Base-by-base conservation (phyloP, 192 early-diverging fungal genomes). In the Cetraspora pellucida region DNA sequence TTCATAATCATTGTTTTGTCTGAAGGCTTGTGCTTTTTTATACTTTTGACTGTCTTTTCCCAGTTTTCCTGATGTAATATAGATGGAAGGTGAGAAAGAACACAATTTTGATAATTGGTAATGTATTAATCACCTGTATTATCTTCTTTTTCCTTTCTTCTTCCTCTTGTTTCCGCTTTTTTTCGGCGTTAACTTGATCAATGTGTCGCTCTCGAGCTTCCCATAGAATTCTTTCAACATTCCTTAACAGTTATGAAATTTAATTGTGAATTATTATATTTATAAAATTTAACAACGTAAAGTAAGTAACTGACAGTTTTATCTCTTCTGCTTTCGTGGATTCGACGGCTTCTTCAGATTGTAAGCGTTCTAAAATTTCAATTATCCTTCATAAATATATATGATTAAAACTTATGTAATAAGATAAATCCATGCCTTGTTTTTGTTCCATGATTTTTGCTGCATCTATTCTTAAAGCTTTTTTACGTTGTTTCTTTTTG, bases 1-100 rank as follows among this genome's bases (percentile, higher is more conserved):
- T 55, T 31, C 17, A 23, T 7, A 44, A 31, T 50, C 27, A n/a
- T 13, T 49, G 25, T 55, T n/a, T 21, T 19, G 11, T n/a, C 13
- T 11, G 10, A 25, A 23, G 77, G 49, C 19, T 45, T 30, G 5
- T 21, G 49, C 16, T 50, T 11, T 76, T 64, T 76, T 30, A 78
- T 78, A 25, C 30, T 78, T 52, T 78, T 60, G 25, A 78, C 58
- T 10, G 77, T 58, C 13, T 72, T 78, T 23, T 75, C 77, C 77
- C 77, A 78, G 63, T 78, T 78, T 52, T 78, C 71, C 77, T 78
- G 47, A 55, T 44, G 28, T 54, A 14, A 28, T n/a, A 23, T 7
- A 31, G 21, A n/a, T n/a, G n/a, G 55, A 43, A 25, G 19, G 21
- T 49, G 13, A 76, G 9, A 14, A 61, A 27, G 31, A 23, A 0